A percentile compares a stretch with the other conserved stretches of the same genome.
Evolutionary conservation across 305 asterid species (phyloP).

Genomic region (Rubia peregrina): DNA sequence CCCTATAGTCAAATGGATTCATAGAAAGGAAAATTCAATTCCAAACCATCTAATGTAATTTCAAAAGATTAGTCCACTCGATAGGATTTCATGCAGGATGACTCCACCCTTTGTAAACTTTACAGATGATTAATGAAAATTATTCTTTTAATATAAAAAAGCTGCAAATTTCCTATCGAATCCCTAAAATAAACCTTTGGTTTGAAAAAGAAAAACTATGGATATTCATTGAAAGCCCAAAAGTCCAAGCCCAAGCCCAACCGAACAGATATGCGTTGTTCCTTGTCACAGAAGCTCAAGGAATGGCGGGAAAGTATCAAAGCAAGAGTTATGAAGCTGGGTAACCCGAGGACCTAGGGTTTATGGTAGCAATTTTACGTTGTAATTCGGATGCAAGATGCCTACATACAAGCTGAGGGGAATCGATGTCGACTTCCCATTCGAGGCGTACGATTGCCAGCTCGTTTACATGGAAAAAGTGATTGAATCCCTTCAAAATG

Average conservation of each 20-base stretch:
- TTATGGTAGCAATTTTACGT: background rate
- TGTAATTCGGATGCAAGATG: slow-evolving; percentile 29
- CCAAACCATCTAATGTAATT: too few relatives aligned
- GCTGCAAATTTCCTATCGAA: too few relatives aligned
- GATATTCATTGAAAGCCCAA: background rate
- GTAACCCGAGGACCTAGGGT: slow-evolving; percentile 16
- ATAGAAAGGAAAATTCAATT: too few relatives aligned
- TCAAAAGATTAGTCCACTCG: too few relatives aligned
- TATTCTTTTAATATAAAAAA: too few relatives aligned
- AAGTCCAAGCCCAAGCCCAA: background rate
- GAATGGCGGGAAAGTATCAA: slow-evolving; percentile 29
- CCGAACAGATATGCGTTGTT: background rate
- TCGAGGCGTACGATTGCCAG: slow-evolving; percentile 95
- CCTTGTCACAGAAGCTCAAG: background rate
- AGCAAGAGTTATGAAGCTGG: background rate
- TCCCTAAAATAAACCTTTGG: background rate
- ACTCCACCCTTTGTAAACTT: too few relatives aligned
- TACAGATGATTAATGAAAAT: too few relatives aligned
- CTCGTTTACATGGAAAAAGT: slow-evolving; percentile 95
- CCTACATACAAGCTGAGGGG: slow-evolving; percentile 83
- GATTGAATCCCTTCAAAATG: slow-evolving; percentile 78
- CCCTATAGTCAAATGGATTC: too few relatives aligned
- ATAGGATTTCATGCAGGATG: too few relatives aligned
- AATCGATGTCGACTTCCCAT: slow-evolving; percentile 89
- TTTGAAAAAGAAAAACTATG: background rate